A percentile compares a stretch with the other conserved stretches of the same genome.
Conservation (phyloP, 352 stramenopile species). For the Pythium monospermum region DNA sequence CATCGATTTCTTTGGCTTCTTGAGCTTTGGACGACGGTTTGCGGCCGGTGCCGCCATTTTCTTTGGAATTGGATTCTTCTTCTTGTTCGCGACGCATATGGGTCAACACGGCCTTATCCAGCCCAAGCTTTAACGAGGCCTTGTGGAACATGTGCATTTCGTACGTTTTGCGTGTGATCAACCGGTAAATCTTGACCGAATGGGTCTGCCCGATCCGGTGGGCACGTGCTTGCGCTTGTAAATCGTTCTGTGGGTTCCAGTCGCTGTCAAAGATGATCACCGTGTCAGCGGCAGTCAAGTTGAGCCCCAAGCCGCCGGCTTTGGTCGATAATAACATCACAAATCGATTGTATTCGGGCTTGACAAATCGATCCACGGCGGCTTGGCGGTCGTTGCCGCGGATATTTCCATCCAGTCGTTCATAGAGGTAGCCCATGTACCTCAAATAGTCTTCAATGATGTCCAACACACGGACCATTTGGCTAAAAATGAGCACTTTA, state of each 20-base stretch:
- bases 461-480: slow-evolving; percentile 99
- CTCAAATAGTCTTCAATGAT: slow-evolving; percentile 99
- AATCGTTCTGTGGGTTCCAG: slow-evolving; percentile 97
- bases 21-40: slow-evolving; percentile 74
- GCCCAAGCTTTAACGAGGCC: slow-evolving; percentile 87
- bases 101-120: slow-evolving; percentile 92
- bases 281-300: slow-evolving; percentile 92
- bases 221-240: slow-evolving; percentile 90
- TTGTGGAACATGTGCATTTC: slow-evolving; percentile 95
- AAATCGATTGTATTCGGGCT: slow-evolving; percentile 92
- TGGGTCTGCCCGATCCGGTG: slow-evolving; percentile 91
- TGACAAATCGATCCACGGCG: slow-evolving; percentile 85
- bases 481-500: slow-evolving; percentile 98
- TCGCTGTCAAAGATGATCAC: slow-evolving; percentile 98
- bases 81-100: slow-evolving; percentile 89
- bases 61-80: slow-evolving; percentile 52
- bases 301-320: slow-evolving; percentile 93
- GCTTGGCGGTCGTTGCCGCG: slow-evolving; percentile 86
- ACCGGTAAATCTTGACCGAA: slow-evolving; percentile 87
- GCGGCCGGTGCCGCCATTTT: slow-evolving; percentile 15
- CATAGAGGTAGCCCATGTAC: slow-evolving; percentile 90
- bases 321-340: slow-evolving; percentile 98
- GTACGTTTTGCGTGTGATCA: slow-evolving; percentile 91
- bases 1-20: slow-evolving; percentile 89
- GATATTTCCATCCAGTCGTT: slow-evolving; percentile 98